These are phyloP conservation scores for Metschnikowia amazonensis DNA, from an alignment of 805 yeast genomes.

Conservation along the genomic window DNA sequence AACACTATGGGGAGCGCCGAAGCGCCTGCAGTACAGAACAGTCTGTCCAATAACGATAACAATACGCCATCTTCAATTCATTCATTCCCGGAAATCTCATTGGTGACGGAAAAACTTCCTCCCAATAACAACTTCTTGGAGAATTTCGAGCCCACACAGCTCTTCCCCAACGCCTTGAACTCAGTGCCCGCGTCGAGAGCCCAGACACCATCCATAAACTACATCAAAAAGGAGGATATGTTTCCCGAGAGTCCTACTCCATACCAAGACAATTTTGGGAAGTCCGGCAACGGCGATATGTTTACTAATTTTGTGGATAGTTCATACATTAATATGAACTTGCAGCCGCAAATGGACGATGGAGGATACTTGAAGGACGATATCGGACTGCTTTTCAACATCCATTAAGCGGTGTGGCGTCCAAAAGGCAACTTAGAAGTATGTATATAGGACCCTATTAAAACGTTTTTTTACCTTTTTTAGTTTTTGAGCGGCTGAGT, in stretches of 20 bases:
- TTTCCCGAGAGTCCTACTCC: constrained; percentile 7
- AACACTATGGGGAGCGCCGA: constrained; percentile 1
- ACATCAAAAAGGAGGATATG: constrained; percentile 6
- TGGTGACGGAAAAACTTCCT: constrained; percentile 51
- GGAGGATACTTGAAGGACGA: constrained; percentile 18
- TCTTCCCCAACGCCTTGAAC: constrained; percentile 43
- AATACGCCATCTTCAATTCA: constrained; percentile 36
- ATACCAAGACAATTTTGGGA: constrained; percentile 7
- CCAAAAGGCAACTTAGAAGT: background rate
- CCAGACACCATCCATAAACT: constrained; percentile 27
- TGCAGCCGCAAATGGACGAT: constrained; percentile 24
- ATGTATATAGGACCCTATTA: background rate
- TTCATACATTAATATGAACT: constrained; percentile 41
- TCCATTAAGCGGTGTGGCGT: background rate
- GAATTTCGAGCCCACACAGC: constrained; percentile 54
- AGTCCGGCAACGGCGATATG: constrained; percentile 13
- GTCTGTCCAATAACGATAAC: constrained; percentile 16
- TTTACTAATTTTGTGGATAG: constrained; percentile 40
- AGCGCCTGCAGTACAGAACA: background rate
- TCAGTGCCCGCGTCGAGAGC: constrained; percentile 37
- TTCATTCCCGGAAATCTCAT: constrained; percentile 51
- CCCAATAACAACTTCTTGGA: constrained; percentile 43
- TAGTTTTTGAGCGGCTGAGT: constrained; percentile 28
- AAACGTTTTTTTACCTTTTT: constrained; percentile 17
- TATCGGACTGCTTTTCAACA: constrained; percentile 13